Base-by-base conservation (phyloP, 371 early-diverging fungal species). In the Nematocida parisii region DNA sequence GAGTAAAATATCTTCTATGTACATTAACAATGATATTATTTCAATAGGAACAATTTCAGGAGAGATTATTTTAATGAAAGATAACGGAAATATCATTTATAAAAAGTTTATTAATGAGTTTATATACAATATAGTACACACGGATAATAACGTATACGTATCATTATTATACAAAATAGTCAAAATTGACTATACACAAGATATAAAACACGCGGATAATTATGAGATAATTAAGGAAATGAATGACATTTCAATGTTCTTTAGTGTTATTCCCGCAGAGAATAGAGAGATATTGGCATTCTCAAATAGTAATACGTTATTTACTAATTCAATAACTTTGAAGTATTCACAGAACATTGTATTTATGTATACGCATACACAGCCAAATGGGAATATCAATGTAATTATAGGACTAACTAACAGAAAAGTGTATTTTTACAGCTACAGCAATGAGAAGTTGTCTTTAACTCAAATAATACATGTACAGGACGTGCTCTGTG, bases 341-440 rank as follows among this genome's bases (percentile, higher is more conserved):
- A 60, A 9, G 22, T 60, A 60, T 22, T 20, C 39, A 11, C n/a
- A 11, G 22, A 60, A 60, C 5, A 22, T 60, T 11, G 60, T 60
- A 11, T 60, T 60, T 60, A 22, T 22, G 11, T 9, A 60, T 11
- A 9, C 60, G 9, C 24, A 18, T 9, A 11, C 11, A 11, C 20
- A 11, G 15, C 6, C 15, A 33, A 39, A n/a, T 27, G 22, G 44
- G 9, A 18, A 5, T 7, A 62, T 61, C 18, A 4, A 20, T 15
- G 61, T 73, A 33, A 33, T 47, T 13, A 33, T 33, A 47, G 44
- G 61, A 13, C 61, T 73, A 20, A 24, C 73, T 9, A 57, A 15
- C 7, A 56, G 73, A 22, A 73, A 62, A 61, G 47, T 73, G 1
- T 66, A 27, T 39, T 44, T 73, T 11, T 73, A 58, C 39, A 40